Base-by-base conservation (phyloP, 176 grass and related monocot species). In the Cenchrus fungigraminus region DNA sequence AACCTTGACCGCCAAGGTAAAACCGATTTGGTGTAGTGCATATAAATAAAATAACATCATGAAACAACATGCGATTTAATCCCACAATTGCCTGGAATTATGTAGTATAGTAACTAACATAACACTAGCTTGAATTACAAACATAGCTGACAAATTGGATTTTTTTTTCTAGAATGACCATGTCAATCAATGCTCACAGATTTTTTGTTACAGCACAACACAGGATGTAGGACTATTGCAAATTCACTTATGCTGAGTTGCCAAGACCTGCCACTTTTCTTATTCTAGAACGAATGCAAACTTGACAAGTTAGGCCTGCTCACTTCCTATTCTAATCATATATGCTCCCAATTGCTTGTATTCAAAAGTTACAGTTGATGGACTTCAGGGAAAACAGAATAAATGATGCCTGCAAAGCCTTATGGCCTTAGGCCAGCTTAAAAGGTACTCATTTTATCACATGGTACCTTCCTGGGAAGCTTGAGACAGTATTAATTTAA, bases 11-110 rank as follows among this genome's bases (percentile, higher is more conserved):
- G 25, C 25, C 25, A 25, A 25, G 25, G 25, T 25, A 25, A 25
- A 25, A 25, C 25, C 25, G 25, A 25, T 25, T 25, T 25, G 25
- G 25, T 25, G 25, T 25, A 25, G 25, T 25, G 25, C n/a, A 25
- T 63, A 11, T 29, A 63, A n/a, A 31, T 22, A 69, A 81, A 68
- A 69, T 19, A 51, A 81, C 78, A 16, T 69, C 79, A 69, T 81
- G 79, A 69, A 69, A 69, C 31, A 37, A 68, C 47, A 53, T 65
- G 52, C 50, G n/a, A 68, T 81, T 68, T 19, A 57, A 69, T 22
- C 34, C 1, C 9, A 43, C 65, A 81, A 56, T 69, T 69, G 49
- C 25, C 44, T 12, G 61, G 61, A 13, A 40, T 67, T 65, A 65
- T 5, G 13, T 65, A 32, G 65, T 13, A 68, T 5, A 68, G 44